A percentile compares a stretch with the other conserved stretches of the same genome.
phyloP scores from a whole-genome alignment of 257 asterid species.

The Euphrasia confusa region DNA sequence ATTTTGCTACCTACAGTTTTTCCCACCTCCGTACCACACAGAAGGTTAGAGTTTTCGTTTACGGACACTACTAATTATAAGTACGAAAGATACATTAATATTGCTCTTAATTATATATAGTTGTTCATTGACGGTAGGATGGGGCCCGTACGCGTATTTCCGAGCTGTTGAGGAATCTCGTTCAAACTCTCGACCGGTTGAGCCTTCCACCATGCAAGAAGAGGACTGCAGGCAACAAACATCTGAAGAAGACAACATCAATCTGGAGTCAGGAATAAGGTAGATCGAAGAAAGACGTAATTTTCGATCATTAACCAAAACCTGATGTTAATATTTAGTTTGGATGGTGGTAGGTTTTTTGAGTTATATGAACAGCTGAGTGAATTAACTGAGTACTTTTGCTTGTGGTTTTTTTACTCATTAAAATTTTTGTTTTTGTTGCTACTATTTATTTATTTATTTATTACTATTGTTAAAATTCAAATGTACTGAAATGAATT shows the following conservation, averaged over 20 bases:
- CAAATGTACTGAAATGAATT: too few species aligned
- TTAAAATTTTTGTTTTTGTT: too few species aligned
- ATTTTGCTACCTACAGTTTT: conserved; percentile 81
- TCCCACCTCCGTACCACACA: conserved; percentile 69
- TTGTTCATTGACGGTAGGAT: conserved; percentile 40
- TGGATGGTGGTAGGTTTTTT: not conserved
- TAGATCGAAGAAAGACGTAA: conserved; percentile 20
- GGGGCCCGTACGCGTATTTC: conserved; percentile 69
- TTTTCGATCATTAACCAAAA: not conserved
- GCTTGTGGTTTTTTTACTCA: too few species aligned
- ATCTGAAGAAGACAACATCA: conserved; percentile 4
- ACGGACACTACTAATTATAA: not conserved
- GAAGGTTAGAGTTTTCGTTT: conserved; percentile 39
- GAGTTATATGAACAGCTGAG: too few species aligned
- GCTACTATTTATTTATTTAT: too few species aligned
- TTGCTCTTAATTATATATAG: not conserved
- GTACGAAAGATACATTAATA: too few species aligned
- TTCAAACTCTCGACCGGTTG: conserved; percentile 22
- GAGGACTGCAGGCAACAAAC: conserved; percentile 22
- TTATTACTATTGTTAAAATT: too few species aligned
- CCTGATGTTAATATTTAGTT: conserved; percentile 15
- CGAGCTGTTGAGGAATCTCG: conserved; percentile 64
- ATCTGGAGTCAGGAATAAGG: conserved; percentile 39
- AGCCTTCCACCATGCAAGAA: conserved; percentile 26
- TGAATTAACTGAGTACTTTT: too few species aligned